Evolutionary conservation across 2,329 filamentous ascomycete species (phyloP), one percentile per base, ranked within the genome.

Genomic region (Beauveria bassiana): DNA sequence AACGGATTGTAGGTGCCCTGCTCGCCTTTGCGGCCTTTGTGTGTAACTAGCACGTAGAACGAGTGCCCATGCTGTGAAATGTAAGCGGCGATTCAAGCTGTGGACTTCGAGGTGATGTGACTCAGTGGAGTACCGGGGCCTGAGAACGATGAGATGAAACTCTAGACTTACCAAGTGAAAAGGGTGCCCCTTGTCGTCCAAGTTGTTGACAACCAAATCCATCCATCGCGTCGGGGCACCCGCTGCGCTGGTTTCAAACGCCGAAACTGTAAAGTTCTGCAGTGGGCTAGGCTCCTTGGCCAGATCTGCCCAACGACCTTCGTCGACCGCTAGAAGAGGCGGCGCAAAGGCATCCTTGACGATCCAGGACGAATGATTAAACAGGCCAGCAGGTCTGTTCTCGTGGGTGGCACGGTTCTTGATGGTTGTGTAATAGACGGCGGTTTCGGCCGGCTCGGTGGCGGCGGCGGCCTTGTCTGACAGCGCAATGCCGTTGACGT

Each of bases 151-250:
- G 34, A 38, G 34, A 38, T 38, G 12, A 2, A 6, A 16, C 67
- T 61, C 22, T 14, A 10, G 7, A 45, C 56, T 16, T 68, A 78
- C 76, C 43, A 81, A 63, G 64, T 81, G 79, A 62, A 81, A 81
- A 0, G 79, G 79, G 65, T 81, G 79, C 0, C 72, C 69, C 6
- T 76, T 77, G 43, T 81, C 78, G 61, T 81, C 79, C 10, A 80
- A 68, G 60, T 81, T 81, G 64, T 82, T 81, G 52, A 81, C 68
- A 2, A 80, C 71, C 1, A 81, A 64, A 64, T 81, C 78, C 3
- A 80, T 68, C 78, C 79, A 81, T 40, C 64, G 63, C 3, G 66
- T 72, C n/a, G 46, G 12, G 10, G 16, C 47, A 20, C 42, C 66
- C 54, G 1, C 16, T 10, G n/a, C 10, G 40, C 61, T 58, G 8